Evolutionary conservation across 108 stramenopile genomes (phyloP).

Genomic region (Pseudonitzschia pungens): DNA sequence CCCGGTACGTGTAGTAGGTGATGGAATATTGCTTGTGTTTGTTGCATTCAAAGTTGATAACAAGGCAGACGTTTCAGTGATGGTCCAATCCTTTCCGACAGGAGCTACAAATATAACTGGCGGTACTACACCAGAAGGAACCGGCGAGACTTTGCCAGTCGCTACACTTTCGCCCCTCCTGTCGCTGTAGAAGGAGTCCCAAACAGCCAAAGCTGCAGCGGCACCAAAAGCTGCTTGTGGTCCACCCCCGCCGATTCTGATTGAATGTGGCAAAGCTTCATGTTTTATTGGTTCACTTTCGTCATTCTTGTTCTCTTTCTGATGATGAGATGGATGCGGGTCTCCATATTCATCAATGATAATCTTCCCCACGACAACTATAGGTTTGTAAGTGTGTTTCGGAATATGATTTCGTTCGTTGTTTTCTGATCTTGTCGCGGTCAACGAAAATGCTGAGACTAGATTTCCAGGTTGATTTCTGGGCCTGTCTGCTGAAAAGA

Average conservation of each 20-base stretch:
- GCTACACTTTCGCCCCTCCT: not conserved
- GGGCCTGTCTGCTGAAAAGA: not conserved
- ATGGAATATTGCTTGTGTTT: not conserved
- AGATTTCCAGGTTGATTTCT: not conserved
- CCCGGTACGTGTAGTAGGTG: not conserved
- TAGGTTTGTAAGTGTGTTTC: not conserved
- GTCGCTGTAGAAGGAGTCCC: not conserved
- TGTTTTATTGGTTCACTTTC: not conserved
- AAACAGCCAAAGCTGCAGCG: constrained; percentile 40
- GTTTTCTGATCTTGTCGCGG: not conserved
- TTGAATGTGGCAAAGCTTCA: not conserved
- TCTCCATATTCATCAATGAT: constrained; percentile 52
- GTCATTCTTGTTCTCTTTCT: not conserved
- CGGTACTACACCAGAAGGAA: not conserved
- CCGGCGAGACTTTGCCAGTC: not conserved
- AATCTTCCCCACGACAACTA: constrained; percentile 51
- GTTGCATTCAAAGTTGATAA: not conserved
- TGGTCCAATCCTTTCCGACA: constrained; percentile 41
- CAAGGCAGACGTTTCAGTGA: constrained; percentile 16
- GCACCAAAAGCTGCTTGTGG: constrained; percentile 58
- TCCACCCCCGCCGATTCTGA: constrained; percentile 53
- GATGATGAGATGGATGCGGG: not conserved
- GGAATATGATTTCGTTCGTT: not conserved
- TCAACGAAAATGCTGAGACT: not conserved
- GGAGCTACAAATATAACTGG: constrained; percentile 22